phyloP scores from a whole-genome alignment of 345 rosid genomes.

The Anastatica hierochuntica region DNA sequence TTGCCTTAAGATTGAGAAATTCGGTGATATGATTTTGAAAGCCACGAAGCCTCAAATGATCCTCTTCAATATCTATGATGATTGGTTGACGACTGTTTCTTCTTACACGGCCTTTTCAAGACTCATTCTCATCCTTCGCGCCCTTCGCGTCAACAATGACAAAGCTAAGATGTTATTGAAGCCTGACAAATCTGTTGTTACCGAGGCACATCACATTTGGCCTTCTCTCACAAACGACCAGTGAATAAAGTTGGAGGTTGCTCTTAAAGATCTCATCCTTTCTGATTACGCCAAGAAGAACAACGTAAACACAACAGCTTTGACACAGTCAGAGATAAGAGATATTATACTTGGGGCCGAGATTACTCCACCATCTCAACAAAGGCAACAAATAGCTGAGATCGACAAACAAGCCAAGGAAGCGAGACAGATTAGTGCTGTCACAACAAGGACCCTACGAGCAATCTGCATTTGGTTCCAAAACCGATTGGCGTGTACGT shows the following conservation, averaged over 20 bases:
- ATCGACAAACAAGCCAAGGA: constrained; percentile 89
- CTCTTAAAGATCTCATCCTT: constrained; percentile 72
- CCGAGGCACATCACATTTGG: constrained; percentile 72
- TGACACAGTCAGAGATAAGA: constrained; percentile 90
- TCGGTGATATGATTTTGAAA: constrained; percentile 73
- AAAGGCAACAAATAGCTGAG: constrained; percentile 91
- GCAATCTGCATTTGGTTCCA: constrained; percentile 71
- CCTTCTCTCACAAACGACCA: constrained; percentile 83
- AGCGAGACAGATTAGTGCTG: constrained; percentile 75
- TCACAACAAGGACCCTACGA: constrained; percentile 84
- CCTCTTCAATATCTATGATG: constrained; percentile 67
- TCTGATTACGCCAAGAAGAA: constrained; percentile 93
- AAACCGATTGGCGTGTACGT: constrained; percentile 92
- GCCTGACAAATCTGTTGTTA: constrained; percentile 41
- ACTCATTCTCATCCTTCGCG: constrained; percentile 83
- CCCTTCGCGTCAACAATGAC: constrained; percentile 80
- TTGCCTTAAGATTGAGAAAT: constrained; percentile 86
- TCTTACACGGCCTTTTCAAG: constrained; percentile 86
- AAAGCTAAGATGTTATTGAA: constrained; percentile 88
- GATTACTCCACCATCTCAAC: constrained; percentile 94
- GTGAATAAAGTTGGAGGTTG: constrained; percentile 87
- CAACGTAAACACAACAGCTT: constrained; percentile 79
- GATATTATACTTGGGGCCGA: constrained; percentile 95
- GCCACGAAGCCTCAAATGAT: constrained; percentile 87
- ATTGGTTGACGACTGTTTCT: constrained; percentile 33